Base-by-base conservation (phyloP, 73 alveolate species). In the Stentor roeselii region DNA sequence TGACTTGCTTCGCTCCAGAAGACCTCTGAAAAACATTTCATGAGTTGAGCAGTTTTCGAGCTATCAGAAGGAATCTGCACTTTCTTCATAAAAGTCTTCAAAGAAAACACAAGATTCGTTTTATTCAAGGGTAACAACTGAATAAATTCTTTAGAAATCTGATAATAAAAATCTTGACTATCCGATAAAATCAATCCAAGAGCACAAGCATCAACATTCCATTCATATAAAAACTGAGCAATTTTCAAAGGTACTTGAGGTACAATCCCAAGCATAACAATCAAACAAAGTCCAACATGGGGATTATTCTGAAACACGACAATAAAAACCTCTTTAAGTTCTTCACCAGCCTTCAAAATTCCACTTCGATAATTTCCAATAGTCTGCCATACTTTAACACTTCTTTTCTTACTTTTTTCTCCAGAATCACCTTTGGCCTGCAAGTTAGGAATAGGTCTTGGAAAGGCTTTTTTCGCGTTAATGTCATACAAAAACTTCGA, bases 401-500 rank as follows among this genome's bases (percentile, higher is more conserved):
- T 50, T 50, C 21, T 50, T 50, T 50, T 50, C n/a, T 32, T 67
- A 67, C 80, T 67, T 30, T 30, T 34, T 67, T 67, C 80, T 30
- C 14, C 41, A 67, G 80, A 27, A n/a, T n/a, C n/a, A n/a, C n/a
- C n/a, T n/a, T n/a, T n/a, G n/a, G n/a, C n/a, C n/a, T n/a, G n/a
- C 27, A 58, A 58, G 2, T 15, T 15, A 67, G 80, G 34, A 30
- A 67, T 67, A 0, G 80, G 80, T 2, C 80, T n/a, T 21, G 80
- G 80, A 40, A 67, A 67, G 11, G 80, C 80, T 67, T 67, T 67
- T 67, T 67, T 21, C 1, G 80, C 80, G 14, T 36, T 67, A 21
- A 67, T 67, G 34, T 21, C 80, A 21, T 67, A 21, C 11, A 21
- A 67, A 58, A 21, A 21, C 74, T 58, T 31, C 74, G 35, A 21